Percentiles rank a stretch among this genome's conserved stretches.
Evolutionary conservation across 257 asterid species (phyloP).

Genomic region (Nicotiana obtusifolia): DNA sequence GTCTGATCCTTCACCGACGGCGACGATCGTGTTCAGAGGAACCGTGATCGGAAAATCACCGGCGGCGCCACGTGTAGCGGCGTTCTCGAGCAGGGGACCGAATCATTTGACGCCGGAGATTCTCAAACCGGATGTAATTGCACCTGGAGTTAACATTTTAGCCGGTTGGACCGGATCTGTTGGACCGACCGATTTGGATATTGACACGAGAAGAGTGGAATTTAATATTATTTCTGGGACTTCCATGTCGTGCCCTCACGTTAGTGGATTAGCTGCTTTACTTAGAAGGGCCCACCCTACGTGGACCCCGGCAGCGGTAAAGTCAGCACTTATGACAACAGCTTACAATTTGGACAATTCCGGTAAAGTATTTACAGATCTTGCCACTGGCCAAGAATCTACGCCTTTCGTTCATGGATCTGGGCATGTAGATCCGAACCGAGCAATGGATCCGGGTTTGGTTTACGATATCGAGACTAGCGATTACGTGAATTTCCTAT

Average conservation of each 20-base stretch:
- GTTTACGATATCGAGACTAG: constrained; percentile 43
- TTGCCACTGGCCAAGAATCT: constrained; percentile 65
- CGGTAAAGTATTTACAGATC: constrained; percentile 59
- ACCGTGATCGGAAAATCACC: constrained; percentile 67
- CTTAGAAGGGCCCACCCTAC: constrained; percentile 55
- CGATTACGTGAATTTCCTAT: constrained; percentile 67
- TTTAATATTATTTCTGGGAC: constrained; percentile 90
- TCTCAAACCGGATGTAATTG: constrained; percentile 86
- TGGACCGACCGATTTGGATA: constrained; percentile 66
- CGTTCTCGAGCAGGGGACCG: constrained; percentile 97
- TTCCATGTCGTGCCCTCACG: constrained; percentile 95
- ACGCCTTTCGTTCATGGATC: constrained; percentile 64
- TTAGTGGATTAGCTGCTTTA: constrained; percentile 83
- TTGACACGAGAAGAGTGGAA: constrained; percentile 70
- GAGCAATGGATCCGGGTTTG: constrained; percentile 75
- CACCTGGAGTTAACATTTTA: constrained; percentile 86
- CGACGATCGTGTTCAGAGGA: constrained; percentile 59
- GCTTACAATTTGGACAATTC: constrained; percentile 61
- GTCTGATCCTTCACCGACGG: constrained; percentile 68
- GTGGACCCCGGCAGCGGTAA: constrained; percentile 84
- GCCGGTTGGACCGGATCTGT: constrained; percentile 82
- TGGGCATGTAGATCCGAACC: constrained; percentile 89
- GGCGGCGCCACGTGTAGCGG: constrained; percentile 79
- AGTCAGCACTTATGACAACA: constrained; percentile 83
- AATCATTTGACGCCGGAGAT: constrained; percentile 72